Evolutionary conservation across 805 yeast species (phyloP).

Genomic region (Hanseniaspora pseudoguilliermondii): DNA sequence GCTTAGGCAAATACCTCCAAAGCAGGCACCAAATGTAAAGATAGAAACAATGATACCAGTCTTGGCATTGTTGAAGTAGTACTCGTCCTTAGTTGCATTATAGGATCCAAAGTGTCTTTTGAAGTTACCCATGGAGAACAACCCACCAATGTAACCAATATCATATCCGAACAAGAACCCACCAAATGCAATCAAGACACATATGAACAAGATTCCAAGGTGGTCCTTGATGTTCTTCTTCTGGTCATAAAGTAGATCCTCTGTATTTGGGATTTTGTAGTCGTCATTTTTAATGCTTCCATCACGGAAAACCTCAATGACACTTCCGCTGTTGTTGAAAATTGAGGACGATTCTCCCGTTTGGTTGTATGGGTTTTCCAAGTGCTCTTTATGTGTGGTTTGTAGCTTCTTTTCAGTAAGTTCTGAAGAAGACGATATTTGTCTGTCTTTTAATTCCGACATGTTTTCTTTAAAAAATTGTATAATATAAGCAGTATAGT

Average conservation of each 20-base stretch:
- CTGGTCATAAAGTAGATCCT: not conserved
- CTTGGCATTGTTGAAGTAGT: slow-evolving; percentile 39
- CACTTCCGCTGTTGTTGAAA: not conserved
- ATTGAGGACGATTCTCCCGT: not conserved
- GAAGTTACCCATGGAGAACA: slow-evolving; percentile 48
- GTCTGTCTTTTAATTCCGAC: not conserved
- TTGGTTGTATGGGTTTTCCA: not conserved
- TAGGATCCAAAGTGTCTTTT: slow-evolving; percentile 43
- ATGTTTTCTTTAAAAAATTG: too few species aligned
- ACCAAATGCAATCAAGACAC: slow-evolving; percentile 25
- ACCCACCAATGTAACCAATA: slow-evolving; percentile 69
- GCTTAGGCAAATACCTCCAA: slow-evolving; percentile 53
- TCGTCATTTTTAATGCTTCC: not conserved
- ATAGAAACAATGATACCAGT: slow-evolving; percentile 46
- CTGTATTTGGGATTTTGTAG: not conserved
- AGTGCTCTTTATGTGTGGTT: not conserved
- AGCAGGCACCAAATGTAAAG: slow-evolving; percentile 64
- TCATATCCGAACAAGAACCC: slow-evolving; percentile 63
- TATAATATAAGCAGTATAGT: not conserved
- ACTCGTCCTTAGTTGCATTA: slow-evolving; percentile 20
- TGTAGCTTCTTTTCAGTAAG: not conserved
- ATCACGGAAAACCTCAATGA: not conserved
- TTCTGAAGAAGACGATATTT: not conserved
- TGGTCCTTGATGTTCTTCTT: slow-evolving; percentile 27
- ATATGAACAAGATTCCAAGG: slow-evolving; percentile 23